Conservation (phyloP, 2,329 filamentous ascomycete species). For the Diaporthe citri region DNA sequence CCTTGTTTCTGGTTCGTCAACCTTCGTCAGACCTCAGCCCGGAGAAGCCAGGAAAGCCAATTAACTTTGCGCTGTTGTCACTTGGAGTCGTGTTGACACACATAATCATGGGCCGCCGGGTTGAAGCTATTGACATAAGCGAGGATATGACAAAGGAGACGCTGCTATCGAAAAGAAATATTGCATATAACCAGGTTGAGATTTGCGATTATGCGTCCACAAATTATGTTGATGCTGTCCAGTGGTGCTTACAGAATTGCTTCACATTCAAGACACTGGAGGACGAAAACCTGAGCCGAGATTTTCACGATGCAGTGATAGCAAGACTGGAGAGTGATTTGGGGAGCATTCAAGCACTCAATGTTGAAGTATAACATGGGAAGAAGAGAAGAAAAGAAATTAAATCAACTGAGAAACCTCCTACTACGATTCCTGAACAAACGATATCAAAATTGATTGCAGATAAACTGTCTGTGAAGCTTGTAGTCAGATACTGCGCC, state of each 20-base stretch:
- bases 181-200: background rate
- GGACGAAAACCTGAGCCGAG: background rate
- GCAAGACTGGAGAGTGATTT: background rate
- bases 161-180: background rate
- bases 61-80: background rate
- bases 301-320: slow-evolving; percentile 1
- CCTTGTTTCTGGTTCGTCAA: no score
- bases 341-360: no score
- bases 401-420: no score
- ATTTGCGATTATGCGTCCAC: background rate
- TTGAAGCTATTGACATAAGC: background rate
- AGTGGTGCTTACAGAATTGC: background rate
- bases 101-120: background rate
- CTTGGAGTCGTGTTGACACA: background rate
- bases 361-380: no score
- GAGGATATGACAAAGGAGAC: background rate
- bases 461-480: no score
- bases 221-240: background rate
- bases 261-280: background rate
- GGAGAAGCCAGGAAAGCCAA: background rate
- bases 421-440: no score
- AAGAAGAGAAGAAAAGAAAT: no score
- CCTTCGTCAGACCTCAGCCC: background rate
- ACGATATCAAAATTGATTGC: no score
- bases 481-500: no score